These are phyloP conservation scores for Setaria viridis DNA, from an alignment of 202 grass and related monocot species.

Conservation along the genomic window DNA sequence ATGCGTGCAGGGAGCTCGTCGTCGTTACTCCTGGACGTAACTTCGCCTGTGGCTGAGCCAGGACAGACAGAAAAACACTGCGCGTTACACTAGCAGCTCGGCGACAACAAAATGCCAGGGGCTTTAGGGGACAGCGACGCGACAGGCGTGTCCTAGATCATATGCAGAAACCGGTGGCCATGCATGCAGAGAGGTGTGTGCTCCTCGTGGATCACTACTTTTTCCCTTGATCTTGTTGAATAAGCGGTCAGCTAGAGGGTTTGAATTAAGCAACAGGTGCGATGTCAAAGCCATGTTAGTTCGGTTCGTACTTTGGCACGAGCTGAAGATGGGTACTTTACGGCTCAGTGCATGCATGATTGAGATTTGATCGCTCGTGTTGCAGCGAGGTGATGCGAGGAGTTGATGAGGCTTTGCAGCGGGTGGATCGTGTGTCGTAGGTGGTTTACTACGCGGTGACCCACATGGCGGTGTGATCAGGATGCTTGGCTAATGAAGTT, in stretches of 20 bases:
- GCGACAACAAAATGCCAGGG: conserved; percentile 1
- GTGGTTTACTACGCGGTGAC: too few species aligned
- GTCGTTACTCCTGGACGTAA: conserved; percentile 22
- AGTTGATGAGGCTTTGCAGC: too few species aligned
- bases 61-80: not conserved
- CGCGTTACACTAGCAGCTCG: not conserved
- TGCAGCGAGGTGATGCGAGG: too few species aligned
- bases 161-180: not conserved
- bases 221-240: not conserved
- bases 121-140: conserved; percentile 21
- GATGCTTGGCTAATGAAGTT: too few species aligned
- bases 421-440: too few species aligned
- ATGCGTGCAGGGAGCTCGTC: not conserved
- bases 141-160: not conserved
- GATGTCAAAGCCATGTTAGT: conserved; percentile 2
- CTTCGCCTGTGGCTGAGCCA: not conserved
- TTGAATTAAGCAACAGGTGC: not conserved
- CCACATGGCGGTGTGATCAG: too few species aligned
- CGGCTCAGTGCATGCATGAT: too few species aligned
- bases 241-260: not conserved
- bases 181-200: conserved; percentile 17
- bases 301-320: not conserved
- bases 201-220: conserved; percentile 29
- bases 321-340: too few species aligned
- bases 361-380: too few species aligned